These are phyloP conservation scores for Starmerella geochares DNA, from an alignment of 805 yeast genomes.

Conservation along the genomic window DNA sequence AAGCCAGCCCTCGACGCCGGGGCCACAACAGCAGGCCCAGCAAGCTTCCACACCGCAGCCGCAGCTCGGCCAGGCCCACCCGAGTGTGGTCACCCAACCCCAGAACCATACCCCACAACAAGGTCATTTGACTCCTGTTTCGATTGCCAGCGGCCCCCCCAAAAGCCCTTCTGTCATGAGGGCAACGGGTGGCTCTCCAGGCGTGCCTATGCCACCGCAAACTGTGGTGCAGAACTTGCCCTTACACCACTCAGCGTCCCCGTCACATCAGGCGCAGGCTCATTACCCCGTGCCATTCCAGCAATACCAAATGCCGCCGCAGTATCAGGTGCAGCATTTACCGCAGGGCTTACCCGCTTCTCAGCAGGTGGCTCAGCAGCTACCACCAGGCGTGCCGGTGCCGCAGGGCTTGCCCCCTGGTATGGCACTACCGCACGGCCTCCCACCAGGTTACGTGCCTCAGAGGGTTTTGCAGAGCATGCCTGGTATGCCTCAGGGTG, in stretches of 20 bases:
- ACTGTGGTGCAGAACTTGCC: background rate
- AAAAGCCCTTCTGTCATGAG: background rate
- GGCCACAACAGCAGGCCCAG: slow-evolving; percentile 6
- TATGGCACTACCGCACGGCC: slow-evolving; percentile 5
- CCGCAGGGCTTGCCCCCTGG: slow-evolving; percentile 9
- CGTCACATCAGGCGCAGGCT: slow-evolving; percentile 4
- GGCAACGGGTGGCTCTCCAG: background rate
- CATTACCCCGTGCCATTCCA: slow-evolving; percentile 6
- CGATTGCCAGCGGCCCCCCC: background rate
- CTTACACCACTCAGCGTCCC: slow-evolving; percentile 1
- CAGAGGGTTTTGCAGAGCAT: slow-evolving; percentile 14
- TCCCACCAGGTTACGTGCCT: slow-evolving; percentile 7
- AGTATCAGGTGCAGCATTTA: slow-evolving; percentile 7
- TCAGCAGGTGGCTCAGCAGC: slow-evolving; percentile 8
- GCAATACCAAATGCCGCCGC: slow-evolving; percentile 8
- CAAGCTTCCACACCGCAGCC: slow-evolving; percentile 6
- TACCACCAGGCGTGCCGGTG: slow-evolving; percentile 6
- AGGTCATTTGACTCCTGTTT: slow-evolving; percentile 5
- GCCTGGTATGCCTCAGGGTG: slow-evolving; percentile 11
- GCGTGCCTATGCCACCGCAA: background rate
- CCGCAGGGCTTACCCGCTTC: slow-evolving; percentile 4
- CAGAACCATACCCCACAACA: slow-evolving; percentile 4
- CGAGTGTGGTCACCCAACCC: background rate
- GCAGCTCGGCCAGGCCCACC: slow-evolving; percentile 4
- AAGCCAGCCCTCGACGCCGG: slow-evolving; percentile 7